phyloP scores from a whole-genome alignment of 202 grass and related monocot species.

The Digitaria exilis region DNA sequence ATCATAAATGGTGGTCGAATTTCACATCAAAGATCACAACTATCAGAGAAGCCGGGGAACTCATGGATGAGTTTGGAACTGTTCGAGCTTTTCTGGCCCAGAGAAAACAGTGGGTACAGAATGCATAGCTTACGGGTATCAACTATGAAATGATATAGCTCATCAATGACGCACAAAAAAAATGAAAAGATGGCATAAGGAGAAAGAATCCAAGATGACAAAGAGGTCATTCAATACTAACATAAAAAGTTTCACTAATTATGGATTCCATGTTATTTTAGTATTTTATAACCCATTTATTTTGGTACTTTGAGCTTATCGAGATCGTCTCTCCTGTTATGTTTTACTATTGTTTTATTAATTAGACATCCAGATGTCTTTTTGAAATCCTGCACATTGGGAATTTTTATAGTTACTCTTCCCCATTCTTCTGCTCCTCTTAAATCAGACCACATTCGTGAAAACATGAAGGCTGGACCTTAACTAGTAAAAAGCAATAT shows the following conservation, averaged over 20 bases:
- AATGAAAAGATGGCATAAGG: not conserved
- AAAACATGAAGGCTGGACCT: not conserved
- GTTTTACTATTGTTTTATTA: slow-evolving; percentile 7
- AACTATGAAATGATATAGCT: not conserved
- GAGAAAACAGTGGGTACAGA: slow-evolving; percentile 29
- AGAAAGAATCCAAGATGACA: slow-evolving; percentile 17
- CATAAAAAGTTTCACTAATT: not conserved
- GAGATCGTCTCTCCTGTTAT: not conserved
- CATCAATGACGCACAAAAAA: not conserved
- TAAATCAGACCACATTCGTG: not conserved
- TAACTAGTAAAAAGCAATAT: not conserved
- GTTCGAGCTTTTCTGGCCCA: slow-evolving; percentile 18
- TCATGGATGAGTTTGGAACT: not conserved
- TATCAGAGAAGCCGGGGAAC: not conserved
- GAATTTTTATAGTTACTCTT: not conserved
- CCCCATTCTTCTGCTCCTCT: not conserved
- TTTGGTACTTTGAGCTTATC: not conserved
- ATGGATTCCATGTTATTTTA: slow-evolving; percentile 15
- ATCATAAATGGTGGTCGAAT: slow-evolving; percentile 1
- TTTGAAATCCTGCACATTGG: not conserved
- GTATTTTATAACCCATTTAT: not conserved
- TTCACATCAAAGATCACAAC: slow-evolving; percentile 15
- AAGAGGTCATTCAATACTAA: not conserved
- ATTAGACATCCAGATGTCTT: slow-evolving; percentile 5
- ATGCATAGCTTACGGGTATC: not conserved